Percentiles rank a stretch among this genome's conserved stretches.
phyloP scores from a whole-genome alignment of 2,329 filamentous ascomycete species.

The Emmonsiellopsis sp. region DNA sequence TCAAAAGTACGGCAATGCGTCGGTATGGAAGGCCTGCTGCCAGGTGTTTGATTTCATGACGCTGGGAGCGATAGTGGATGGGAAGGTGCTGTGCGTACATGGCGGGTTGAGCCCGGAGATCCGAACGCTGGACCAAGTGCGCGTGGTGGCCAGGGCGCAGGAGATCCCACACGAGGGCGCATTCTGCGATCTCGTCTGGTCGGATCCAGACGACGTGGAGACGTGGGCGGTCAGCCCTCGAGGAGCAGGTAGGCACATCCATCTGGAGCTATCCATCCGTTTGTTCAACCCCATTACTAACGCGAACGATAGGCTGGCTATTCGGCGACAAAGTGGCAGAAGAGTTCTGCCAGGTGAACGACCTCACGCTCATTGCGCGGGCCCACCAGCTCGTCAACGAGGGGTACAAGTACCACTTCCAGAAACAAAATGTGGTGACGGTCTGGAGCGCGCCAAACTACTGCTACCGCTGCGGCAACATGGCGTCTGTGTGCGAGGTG shows the following conservation, averaged over 20 bases:
- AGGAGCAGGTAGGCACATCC: constrained; percentile 48
- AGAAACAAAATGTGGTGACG: constrained; percentile 95
- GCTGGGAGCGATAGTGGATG: constrained; percentile 64
- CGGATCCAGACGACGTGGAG: constrained; percentile 62
- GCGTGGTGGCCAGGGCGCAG: constrained; percentile 63
- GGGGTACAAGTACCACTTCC: constrained; percentile 92
- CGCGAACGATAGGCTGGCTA: constrained; percentile 9
- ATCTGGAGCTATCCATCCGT: background rate
- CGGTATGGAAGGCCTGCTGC: constrained; percentile 71
- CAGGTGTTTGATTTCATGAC: constrained; percentile 72
- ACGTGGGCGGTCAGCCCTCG: constrained; percentile 62
- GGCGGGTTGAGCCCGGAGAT: constrained; percentile 65
- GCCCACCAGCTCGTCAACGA: constrained; percentile 99
- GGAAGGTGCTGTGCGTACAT: constrained; percentile 65
- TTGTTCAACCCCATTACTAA: background rate
- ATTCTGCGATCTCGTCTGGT: constrained; percentile 70
- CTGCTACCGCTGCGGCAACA: constrained; percentile 96
- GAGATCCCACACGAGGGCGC: constrained; percentile 70
- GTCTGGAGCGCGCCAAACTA: constrained; percentile 87
- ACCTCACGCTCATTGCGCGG: constrained; percentile 85
- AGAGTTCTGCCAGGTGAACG: constrained; percentile 99
- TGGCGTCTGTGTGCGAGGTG: constrained; percentile 79
- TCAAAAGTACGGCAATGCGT: constrained; percentile 68
- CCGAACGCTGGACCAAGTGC: constrained; percentile 64
- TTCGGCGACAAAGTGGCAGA: constrained; percentile 39